Conservation (phyloP, 352 stramenopile genomes). For the Pythium aristosporum region DNA sequence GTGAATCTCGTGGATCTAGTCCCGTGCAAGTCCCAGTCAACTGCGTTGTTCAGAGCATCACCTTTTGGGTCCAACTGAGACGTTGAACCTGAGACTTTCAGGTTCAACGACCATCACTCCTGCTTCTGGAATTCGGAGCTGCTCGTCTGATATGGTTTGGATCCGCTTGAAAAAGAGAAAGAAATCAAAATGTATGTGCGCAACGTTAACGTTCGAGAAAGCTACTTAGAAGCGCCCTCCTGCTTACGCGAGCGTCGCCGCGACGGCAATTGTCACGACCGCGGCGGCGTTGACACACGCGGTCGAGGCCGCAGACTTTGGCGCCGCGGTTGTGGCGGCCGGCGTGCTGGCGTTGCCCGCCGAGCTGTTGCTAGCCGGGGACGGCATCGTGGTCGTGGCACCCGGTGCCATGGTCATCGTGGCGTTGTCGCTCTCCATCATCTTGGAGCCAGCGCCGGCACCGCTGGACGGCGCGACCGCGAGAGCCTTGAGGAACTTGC, state of each 20-base stretch:
- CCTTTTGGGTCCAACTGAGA: no score
- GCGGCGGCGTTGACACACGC: neutral
- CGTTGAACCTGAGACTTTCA: no score
- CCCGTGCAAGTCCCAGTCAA: no score
- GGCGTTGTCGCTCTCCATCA: neutral
- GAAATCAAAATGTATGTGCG: neutral
- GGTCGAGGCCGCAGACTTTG: neutral
- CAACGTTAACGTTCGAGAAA: neutral
- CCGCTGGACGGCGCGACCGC: constrained; percentile 8
- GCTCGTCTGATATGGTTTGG: no score
- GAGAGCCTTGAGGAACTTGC: constrained; percentile 7
- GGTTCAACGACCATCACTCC: no score
- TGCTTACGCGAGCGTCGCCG: constrained; percentile 37
- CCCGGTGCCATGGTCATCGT: constrained; percentile 4
- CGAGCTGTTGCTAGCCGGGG: neutral
- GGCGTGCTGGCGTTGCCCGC: neutral
- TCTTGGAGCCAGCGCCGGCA: neutral
- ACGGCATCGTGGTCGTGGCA: neutral
- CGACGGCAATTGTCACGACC: neutral
- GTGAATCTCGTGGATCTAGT: no score
- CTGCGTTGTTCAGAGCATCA: no score
- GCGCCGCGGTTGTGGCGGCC: neutral
- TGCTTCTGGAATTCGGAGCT: no score
- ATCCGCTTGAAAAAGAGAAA: neutral
- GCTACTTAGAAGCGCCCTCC: neutral